phyloP scores from a whole-genome alignment of 257 asterid genomes.

The Nyctanthes arbortristis region DNA sequence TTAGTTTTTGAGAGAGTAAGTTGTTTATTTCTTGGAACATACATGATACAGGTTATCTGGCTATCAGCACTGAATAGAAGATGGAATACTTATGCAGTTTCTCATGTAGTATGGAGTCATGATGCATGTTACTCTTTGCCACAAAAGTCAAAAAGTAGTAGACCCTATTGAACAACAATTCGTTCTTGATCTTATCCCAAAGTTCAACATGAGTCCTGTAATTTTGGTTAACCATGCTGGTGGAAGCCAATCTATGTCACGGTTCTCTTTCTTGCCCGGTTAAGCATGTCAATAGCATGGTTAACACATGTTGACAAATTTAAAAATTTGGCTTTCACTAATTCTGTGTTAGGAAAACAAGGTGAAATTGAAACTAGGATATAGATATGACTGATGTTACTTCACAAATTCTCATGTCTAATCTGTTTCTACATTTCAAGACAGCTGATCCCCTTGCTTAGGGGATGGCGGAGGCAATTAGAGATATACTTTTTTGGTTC shows the following conservation, averaged over 20 bases:
- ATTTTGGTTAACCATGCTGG: background rate
- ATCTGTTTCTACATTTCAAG: background rate
- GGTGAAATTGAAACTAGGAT: background rate
- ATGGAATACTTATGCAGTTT: background rate
- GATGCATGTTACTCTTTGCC: background rate
- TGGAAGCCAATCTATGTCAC: background rate
- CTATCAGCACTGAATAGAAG: slow-evolving; percentile 3
- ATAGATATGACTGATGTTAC: background rate
- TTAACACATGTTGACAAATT: background rate
- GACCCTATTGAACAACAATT: background rate
- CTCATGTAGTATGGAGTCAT: background rate
- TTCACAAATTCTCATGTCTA: background rate
- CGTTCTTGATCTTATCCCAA: background rate
- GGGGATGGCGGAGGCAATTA: background rate
- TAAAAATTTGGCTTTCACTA: background rate
- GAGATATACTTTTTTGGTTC: background rate
- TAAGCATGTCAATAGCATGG: background rate
- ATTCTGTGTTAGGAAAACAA: background rate
- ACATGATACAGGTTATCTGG: background rate
- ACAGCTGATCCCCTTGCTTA: background rate
- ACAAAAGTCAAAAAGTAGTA: background rate
- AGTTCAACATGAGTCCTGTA: background rate
- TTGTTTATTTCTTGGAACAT: background rate
- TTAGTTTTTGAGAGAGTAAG: slow-evolving; percentile 93
- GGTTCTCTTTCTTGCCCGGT: background rate